Percentiles rank a stretch among this genome's conserved stretches.
Evolutionary conservation across 805 yeast genomes (phyloP).

Genomic region (Teunomyces lycoperdinae): DNA sequence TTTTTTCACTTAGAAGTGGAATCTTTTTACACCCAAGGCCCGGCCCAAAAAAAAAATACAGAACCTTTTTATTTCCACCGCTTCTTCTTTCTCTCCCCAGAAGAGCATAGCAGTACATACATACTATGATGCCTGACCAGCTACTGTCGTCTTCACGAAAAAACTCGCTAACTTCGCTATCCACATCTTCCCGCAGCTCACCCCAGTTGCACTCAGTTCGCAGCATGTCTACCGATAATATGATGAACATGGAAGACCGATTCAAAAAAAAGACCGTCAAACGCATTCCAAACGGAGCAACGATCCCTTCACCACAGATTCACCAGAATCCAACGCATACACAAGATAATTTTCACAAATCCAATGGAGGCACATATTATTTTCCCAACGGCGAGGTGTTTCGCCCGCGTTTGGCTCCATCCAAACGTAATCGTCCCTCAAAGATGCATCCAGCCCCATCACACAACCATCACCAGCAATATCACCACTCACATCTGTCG

Average conservation of each 20-base stretch:
- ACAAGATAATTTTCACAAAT: slow-evolving; percentile 10
- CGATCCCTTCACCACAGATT: not conserved
- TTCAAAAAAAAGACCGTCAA: slow-evolving; percentile 39
- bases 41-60: not conserved
- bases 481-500: not conserved
- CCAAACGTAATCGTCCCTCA: slow-evolving; percentile 38
- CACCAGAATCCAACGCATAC: not conserved
- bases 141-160: slow-evolving; percentile 6
- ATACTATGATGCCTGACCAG: slow-evolving; percentile 2
- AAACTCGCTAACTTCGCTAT: slow-evolving; percentile 7
- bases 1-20: too few species aligned
- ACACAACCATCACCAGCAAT: not conserved
- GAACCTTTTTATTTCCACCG: not conserved
- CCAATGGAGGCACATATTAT: slow-evolving; percentile 27
- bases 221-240: slow-evolving; percentile 37
- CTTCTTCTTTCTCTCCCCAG: not conserved
- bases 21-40: too few species aligned
- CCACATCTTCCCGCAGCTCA: not conserved
- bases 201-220: slow-evolving; percentile 8
- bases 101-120: not conserved
- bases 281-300: slow-evolving; percentile 11
- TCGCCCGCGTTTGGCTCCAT: slow-evolving; percentile 43
- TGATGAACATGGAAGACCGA: slow-evolving; percentile 35
- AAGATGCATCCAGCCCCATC: slow-evolving; percentile 15
- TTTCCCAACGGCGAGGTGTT: slow-evolving; percentile 57